Conservation (phyloP, 1,284 basidiomycete genomes). For the Flammula alnicola region DNA sequence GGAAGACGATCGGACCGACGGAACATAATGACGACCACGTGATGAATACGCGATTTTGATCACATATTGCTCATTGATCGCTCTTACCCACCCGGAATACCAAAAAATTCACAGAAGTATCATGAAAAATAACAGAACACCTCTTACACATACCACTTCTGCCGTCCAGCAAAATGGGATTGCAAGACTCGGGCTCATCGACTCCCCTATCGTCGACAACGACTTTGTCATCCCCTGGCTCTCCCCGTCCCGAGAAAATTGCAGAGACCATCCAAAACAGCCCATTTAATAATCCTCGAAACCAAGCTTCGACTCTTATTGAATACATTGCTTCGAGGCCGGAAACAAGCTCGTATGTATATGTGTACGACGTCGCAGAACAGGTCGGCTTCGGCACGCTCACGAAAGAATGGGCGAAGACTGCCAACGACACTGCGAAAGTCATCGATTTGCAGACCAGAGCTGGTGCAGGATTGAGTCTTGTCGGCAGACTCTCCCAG, state of each 20-base stretch:
- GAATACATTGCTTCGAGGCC: conserved; percentile 67
- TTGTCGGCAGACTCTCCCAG: conserved; percentile 83
- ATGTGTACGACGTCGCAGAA: conserved; percentile 81
- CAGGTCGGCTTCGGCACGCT: conserved; percentile 77
- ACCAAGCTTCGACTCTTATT: conserved; percentile 64
- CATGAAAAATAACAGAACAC: background rate
- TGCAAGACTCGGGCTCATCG: conserved; percentile 39
- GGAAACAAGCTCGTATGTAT: conserved; percentile 65
- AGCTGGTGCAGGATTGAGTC: conserved; percentile 81
- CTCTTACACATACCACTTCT: conserved; percentile 7
- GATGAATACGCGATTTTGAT: conserved; percentile 46
- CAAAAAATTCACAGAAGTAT: conserved; percentile 7
- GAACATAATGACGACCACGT: conserved; percentile 18
- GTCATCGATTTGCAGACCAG: conserved; percentile 84
- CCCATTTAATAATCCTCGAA: conserved; percentile 47
- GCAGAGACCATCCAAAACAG: conserved; percentile 27
- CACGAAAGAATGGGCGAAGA: conserved; percentile 63
- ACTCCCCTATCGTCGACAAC: conserved; percentile 41
- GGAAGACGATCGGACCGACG: background rate
- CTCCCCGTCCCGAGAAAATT: conserved; percentile 31
- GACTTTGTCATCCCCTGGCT: conserved; percentile 40
- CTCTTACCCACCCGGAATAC: conserved; percentile 11
- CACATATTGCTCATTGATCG: conserved; percentile 39
- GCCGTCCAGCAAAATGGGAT: conserved; percentile 26
- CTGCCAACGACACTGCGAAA: conserved; percentile 48